Evolutionary conservation across 2,329 filamentous ascomycete species (phyloP).

Genomic region (Chalaropsis ovoidea): DNA sequence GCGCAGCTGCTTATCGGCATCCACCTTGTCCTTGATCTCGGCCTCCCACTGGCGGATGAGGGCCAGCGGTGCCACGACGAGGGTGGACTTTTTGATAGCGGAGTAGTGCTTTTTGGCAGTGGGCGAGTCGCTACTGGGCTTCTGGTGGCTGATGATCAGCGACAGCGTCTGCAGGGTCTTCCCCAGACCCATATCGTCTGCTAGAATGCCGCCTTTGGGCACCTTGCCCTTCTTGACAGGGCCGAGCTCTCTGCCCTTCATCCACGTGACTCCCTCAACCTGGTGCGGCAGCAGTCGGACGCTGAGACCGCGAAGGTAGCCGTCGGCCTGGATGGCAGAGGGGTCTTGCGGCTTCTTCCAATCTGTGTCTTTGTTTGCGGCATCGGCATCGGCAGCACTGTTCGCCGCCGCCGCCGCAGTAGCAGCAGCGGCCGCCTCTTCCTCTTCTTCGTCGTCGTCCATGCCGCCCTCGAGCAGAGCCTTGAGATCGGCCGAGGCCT

Average conservation of each 20-base stretch:
- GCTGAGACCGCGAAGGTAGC: conserved; percentile 62
- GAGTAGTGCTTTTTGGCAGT: conserved; percentile 58
- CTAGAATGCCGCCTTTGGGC: conserved; percentile 86
- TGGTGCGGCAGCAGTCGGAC: conserved; percentile 89
- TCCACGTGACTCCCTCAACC: conserved; percentile 88
- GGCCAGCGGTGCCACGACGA: conserved; percentile 86
- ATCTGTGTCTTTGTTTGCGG: background rate
- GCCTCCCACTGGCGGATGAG: conserved; percentile 96
- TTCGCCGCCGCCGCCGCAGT: background rate
- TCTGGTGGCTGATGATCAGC: conserved; percentile 72
- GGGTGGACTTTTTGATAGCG: conserved; percentile 63
- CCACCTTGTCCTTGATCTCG: conserved; percentile 77
- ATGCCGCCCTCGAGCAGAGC: conserved; percentile 71
- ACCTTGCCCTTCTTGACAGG: conserved; percentile 69
- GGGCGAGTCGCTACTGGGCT: conserved; percentile 39
- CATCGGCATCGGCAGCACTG: background rate
- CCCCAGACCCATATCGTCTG: conserved; percentile 93
- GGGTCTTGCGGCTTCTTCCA: conserved; percentile 4
- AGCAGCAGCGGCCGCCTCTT: background rate
- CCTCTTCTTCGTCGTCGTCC: conserved; percentile 54
- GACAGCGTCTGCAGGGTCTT: conserved; percentile 94
- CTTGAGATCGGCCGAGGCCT: conserved; percentile 68
- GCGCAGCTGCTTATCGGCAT: conserved; percentile 56
- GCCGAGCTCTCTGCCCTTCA: conserved; percentile 84
- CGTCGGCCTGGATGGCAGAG: conserved; percentile 27